Evolutionary conservation across 2,329 filamentous ascomycete species (phyloP).

Genomic region (Camptophora hylomeconis): DNA sequence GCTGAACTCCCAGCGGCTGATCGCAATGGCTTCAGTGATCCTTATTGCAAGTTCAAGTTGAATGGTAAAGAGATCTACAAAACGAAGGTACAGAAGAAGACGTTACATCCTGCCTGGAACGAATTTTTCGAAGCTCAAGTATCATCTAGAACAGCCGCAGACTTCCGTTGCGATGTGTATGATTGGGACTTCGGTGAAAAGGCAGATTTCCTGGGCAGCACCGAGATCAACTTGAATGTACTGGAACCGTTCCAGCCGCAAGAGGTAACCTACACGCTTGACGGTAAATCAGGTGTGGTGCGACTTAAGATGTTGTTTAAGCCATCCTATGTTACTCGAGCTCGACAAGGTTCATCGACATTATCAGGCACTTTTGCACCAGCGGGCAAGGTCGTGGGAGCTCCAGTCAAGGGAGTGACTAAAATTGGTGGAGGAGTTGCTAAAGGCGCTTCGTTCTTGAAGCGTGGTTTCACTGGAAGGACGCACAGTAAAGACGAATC

Average conservation of each 20-base stretch:
- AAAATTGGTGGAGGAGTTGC: conserved; percentile 72
- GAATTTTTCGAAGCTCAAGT: conserved; percentile 82
- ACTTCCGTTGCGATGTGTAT: conserved; percentile 72
- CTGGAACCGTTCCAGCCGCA: conserved; percentile 76
- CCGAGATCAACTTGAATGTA: conserved; percentile 60
- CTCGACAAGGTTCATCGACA: conserved; percentile 79
- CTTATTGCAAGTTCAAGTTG: conserved; percentile 87
- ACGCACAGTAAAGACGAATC: conserved; percentile 38
- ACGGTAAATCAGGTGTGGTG: conserved; percentile 79
- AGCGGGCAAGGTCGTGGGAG: conserved; percentile 82
- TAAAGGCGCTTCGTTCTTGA: conserved; percentile 82
- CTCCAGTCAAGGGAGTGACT: conserved; percentile 84
- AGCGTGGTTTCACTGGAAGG: conserved; percentile 65
- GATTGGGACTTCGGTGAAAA: conserved; percentile 97
- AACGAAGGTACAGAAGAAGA: conserved; percentile 94
- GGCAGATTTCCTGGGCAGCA: conserved; percentile 74
- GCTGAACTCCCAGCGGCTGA: conserved; percentile 83
- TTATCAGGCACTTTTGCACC: conserved; percentile 82
- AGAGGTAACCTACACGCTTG: conserved; percentile 61
- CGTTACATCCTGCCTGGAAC: conserved; percentile 86
- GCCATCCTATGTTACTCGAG: conserved; percentile 76
- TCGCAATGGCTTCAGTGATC: conserved; percentile 91
- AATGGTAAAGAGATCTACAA: conserved; percentile 87
- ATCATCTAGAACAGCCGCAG: conserved; percentile 69
- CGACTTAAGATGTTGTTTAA: conserved; percentile 82